These are phyloP conservation scores for Ustilaginoidea virens DNA, from an alignment of 2,329 filamentous ascomycete species.

Conservation along the genomic window DNA sequence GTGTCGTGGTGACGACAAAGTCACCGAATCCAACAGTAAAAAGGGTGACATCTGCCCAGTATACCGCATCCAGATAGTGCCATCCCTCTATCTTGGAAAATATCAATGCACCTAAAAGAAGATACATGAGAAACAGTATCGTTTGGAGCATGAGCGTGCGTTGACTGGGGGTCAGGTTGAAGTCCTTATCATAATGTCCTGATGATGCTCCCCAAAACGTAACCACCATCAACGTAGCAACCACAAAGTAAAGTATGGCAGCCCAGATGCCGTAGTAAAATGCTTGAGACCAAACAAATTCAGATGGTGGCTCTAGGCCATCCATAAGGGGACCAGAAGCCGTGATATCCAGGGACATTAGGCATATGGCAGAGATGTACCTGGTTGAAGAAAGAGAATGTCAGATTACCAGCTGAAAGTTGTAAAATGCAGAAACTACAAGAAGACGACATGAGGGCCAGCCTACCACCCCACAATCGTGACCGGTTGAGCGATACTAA, in stretches of 20 bases:
- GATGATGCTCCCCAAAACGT: constrained; percentile 64
- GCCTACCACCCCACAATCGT: constrained; percentile 68
- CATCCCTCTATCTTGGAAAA: constrained; percentile 61
- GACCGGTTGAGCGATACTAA: constrained; percentile 66
- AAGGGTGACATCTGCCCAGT: constrained; percentile 61
- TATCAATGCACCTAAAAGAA: constrained; percentile 61
- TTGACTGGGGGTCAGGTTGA: constrained; percentile 64
- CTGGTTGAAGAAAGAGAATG: too few species aligned
- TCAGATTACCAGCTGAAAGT: too few species aligned
- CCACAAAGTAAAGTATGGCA: constrained; percentile 63
- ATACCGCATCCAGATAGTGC: constrained; percentile 62
- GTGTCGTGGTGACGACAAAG: constrained; percentile 26
- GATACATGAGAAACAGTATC: constrained; percentile 68
- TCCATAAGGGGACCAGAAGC: constrained; percentile 39
- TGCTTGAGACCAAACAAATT: constrained; percentile 59
- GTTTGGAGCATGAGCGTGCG: constrained; percentile 83
- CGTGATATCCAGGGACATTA: constrained; percentile 51
- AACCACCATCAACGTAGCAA: constrained; percentile 58
- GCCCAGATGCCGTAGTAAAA: constrained; percentile 79
- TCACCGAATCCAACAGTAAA: constrained; percentile 53
- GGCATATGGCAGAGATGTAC: constrained; percentile 46
- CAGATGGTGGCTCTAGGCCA: constrained; percentile 20
- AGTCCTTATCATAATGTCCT: constrained; percentile 62
- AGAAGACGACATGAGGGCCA: not conserved
- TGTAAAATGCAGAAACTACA: too few species aligned